phyloP scores from a whole-genome alignment of 139 green algal species.

The Pseudopediastrum boryanum region DNA sequence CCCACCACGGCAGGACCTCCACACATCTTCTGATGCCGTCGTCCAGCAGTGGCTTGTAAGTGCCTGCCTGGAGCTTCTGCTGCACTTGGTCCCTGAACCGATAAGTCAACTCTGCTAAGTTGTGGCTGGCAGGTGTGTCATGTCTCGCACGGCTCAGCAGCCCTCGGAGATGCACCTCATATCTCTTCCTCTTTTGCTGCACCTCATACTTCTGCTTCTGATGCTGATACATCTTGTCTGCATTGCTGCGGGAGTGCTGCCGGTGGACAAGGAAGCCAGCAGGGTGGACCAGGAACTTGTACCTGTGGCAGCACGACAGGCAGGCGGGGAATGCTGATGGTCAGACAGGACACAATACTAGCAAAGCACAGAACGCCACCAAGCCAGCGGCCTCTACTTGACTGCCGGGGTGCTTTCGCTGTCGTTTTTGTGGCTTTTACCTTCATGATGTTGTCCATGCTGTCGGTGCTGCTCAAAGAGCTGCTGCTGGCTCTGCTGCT shows the following conservation, averaged over 20 bases:
- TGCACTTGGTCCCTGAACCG: slow-evolving; percentile 33
- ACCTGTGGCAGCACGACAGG: slow-evolving; percentile 6
- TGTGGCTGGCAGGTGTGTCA: slow-evolving; percentile 26
- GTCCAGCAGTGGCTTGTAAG: slow-evolving; percentile 22
- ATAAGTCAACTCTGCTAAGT: slow-evolving; percentile 26
- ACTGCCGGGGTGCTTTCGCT: too few species aligned
- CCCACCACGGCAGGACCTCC: slow-evolving; percentile 32
- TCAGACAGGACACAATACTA: too few species aligned
- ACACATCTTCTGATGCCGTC: slow-evolving; percentile 30
- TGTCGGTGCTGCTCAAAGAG: too few species aligned
- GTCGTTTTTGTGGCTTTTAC: too few species aligned
- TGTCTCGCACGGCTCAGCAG: too few species aligned
- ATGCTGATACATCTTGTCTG: slow-evolving; percentile 44
- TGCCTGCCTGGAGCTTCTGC: slow-evolving; percentile 14
- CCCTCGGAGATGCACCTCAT: too few species aligned
- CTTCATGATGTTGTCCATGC: too few species aligned
- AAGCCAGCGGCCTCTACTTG: too few species aligned
- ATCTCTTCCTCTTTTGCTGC: neutral
- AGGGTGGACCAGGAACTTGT: slow-evolving; percentile 37
- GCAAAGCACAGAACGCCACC: too few species aligned
- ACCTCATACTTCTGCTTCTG: slow-evolving; percentile 40
- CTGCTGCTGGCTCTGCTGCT: too few species aligned
- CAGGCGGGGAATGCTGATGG: too few species aligned
- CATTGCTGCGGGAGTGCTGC: slow-evolving; percentile 36
- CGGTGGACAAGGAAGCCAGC: slow-evolving; percentile 36